A percentile compares a stretch with the other conserved stretches of the same genome.
Evolutionary conservation across 805 yeast genomes (phyloP).

Genomic region (Metschnikowia baotianmanensis): DNA sequence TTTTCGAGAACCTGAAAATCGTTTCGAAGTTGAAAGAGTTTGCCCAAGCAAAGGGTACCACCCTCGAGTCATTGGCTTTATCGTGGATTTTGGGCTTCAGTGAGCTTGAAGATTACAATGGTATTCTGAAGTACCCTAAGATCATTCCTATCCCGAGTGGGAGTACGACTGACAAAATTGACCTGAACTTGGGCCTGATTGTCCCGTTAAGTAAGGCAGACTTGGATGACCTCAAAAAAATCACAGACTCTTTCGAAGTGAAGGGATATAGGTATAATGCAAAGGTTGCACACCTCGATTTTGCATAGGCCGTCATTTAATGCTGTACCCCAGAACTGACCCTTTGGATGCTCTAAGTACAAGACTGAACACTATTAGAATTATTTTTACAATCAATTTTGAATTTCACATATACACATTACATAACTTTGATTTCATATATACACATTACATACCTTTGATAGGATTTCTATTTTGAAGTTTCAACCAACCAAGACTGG

Average conservation of each 20-base stretch:
- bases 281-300: slow-evolving; percentile 12
- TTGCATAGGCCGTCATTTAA: too few relatives aligned
- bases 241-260: slow-evolving; percentile 43
- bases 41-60: slow-evolving; percentile 47
- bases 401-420: too few relatives aligned
- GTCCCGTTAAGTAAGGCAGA: slow-evolving; percentile 55
- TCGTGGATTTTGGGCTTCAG: slow-evolving; percentile 58
- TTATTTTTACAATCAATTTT: too few relatives aligned
- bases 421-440: too few relatives aligned
- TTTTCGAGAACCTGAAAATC: slow-evolving; percentile 49
- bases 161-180: slow-evolving; percentile 55
- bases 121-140: slow-evolving; percentile 43
- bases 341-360: too few relatives aligned
- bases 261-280: slow-evolving; percentile 58
- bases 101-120: slow-evolving; percentile 53
- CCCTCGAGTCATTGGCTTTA: slow-evolving; percentile 53
- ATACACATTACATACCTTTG: too few relatives aligned
- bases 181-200: slow-evolving; percentile 52
- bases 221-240: slow-evolving; percentile 48
- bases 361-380: too few relatives aligned
- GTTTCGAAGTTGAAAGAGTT: slow-evolving; percentile 48
- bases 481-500: slow-evolving; percentile 19
- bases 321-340: too few relatives aligned
- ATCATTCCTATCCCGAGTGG: slow-evolving; percentile 83
- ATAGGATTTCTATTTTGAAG: neutral